phyloP scores from a whole-genome alignment of 768 basidiomycete species.

The Russula vinacea region DNA sequence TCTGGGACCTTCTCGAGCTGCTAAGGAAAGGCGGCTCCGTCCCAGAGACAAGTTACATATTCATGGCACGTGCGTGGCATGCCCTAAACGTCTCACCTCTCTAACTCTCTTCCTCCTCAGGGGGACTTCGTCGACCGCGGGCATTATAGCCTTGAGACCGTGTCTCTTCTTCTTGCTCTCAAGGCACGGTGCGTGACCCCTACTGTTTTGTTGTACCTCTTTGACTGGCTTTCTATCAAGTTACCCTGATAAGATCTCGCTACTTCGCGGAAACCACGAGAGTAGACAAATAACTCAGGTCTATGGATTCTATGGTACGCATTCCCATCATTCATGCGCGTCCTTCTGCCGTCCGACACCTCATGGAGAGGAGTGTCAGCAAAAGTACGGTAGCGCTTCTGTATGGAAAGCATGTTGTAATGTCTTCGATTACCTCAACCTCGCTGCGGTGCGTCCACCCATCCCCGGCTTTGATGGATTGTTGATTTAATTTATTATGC shows the following conservation, averaged over 20 bases:
- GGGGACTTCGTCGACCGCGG: conserved; percentile 98
- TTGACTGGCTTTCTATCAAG: conserved; percentile 39
- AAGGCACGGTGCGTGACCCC: conserved; percentile 68
- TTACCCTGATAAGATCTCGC: conserved; percentile 89
- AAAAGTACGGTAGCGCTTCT: conserved; percentile 91
- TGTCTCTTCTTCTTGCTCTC: conserved; percentile 80
- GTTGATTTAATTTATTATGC: not conserved
- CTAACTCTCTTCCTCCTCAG: conserved; percentile 40
- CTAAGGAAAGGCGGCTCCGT: conserved; percentile 81
- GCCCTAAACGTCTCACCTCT: conserved; percentile 11
- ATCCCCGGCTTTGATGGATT: not conserved
- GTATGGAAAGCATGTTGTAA: conserved; percentile 98
- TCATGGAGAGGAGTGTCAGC: conserved; percentile 85
- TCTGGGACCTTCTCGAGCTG: conserved; percentile 93
- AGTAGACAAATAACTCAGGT: conserved; percentile 97
- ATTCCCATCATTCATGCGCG: not conserved
- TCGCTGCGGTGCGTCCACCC: conserved; percentile 71
- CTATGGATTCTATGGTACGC: conserved; percentile 94
- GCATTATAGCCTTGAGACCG: conserved; percentile 93
- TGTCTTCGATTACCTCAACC: conserved; percentile 93
- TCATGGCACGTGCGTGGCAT: conserved; percentile 75
- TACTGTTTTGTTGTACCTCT: not conserved
- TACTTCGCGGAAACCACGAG: conserved; percentile 94
- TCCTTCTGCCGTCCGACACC: conserved; percentile 15
- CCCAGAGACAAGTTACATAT: conserved; percentile 89